phyloP scores from a whole-genome alignment of 768 basidiomycete species.

The Podaxis sp. region DNA sequence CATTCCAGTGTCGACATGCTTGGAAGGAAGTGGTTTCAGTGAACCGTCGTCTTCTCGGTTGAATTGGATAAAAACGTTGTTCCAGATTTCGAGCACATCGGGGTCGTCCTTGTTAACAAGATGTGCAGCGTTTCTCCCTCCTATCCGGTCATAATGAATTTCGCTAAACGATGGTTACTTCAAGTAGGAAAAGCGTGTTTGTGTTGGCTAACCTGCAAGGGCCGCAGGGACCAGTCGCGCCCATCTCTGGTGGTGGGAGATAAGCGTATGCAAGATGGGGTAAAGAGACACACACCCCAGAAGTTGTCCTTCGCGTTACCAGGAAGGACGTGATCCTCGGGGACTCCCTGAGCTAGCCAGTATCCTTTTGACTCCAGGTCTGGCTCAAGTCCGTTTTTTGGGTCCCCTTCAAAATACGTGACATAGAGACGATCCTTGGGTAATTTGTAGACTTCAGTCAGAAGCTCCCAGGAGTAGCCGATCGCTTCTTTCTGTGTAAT shows the following conservation, averaged over 20 bases:
- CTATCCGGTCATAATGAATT: constrained; percentile 95
- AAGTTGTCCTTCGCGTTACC: constrained; percentile 98
- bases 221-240: constrained; percentile 95
- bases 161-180: constrained; percentile 52
- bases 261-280: constrained; percentile 9
- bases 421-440: constrained; percentile 92
- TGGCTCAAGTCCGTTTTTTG: constrained; percentile 78
- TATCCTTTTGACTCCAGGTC: constrained; percentile 86
- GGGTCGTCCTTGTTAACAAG: constrained; percentile 97
- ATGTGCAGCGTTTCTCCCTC: constrained; percentile 91
- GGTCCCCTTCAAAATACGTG: constrained; percentile 96
- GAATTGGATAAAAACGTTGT: constrained; percentile 99
- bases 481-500: constrained; percentile 84
- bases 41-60: constrained; percentile 91
- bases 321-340: constrained; percentile 88
- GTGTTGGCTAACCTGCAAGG: constrained; percentile 73
- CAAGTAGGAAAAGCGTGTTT: background rate
- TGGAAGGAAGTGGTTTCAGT: constrained; percentile 77
- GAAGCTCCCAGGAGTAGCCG: constrained; percentile 88
- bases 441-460: constrained; percentile 87
- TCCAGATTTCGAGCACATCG: constrained; percentile 98
- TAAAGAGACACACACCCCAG: constrained; percentile 69
- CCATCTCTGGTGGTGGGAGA: constrained; percentile 76
- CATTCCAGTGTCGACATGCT: constrained; percentile 99
- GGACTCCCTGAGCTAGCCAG: constrained; percentile 88